phyloP scores from a whole-genome alignment of 2,329 filamentous ascomycete species.

The Lachnellula subtilissima region DNA sequence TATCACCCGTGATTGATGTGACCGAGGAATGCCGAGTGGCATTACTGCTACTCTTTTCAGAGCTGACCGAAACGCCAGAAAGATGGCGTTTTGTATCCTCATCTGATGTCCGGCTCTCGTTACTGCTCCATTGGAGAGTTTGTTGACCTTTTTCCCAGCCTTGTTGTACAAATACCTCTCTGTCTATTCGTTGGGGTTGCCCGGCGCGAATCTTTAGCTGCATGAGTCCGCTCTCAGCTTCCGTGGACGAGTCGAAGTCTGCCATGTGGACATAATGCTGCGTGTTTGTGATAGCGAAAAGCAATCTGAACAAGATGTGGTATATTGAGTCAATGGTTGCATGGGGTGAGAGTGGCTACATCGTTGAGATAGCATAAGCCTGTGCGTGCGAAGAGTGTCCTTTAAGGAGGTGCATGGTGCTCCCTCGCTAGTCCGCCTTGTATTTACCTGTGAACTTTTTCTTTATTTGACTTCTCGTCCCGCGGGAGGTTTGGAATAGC shows the following conservation, averaged over 20 bases:
- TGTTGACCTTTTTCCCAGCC: not conserved
- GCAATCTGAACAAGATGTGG: not conserved
- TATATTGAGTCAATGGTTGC: not conserved
- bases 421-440: not conserved
- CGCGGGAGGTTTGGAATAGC: not conserved
- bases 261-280: constrained; percentile 12
- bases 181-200: not conserved
- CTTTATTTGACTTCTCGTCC: not conserved
- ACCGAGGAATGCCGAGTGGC: not conserved
- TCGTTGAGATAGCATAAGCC: not conserved
- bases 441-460: not conserved
- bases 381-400: not conserved
- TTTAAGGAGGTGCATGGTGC: not conserved
- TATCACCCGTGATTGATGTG: not conserved
- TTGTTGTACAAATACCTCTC: not conserved
- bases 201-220: not conserved
- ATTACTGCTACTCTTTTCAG: constrained; percentile 3
- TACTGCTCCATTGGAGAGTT: not conserved
- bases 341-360: not conserved
- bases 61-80: not conserved
- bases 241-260: constrained; percentile 3
- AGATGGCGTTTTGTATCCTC: not conserved
- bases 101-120: not conserved
- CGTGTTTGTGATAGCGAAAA: not conserved
- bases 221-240: not conserved